phyloP scores from a whole-genome alignment of 2,329 filamentous ascomycete species.

The Fusarium sp. region DNA sequence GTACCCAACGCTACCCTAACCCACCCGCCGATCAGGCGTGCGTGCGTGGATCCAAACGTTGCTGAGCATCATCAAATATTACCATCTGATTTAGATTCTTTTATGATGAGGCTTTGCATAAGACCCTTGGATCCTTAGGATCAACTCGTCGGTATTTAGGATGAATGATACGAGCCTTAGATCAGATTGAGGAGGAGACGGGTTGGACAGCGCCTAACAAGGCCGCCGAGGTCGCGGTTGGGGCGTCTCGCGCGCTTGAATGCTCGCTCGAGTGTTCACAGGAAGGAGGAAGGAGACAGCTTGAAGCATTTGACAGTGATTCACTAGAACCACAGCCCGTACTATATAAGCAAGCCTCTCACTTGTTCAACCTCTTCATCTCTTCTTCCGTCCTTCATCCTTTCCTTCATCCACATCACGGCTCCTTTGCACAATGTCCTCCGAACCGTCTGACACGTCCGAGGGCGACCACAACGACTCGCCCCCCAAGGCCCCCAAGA shows the following conservation, averaged over 20 bases:
- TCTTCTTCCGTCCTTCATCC: neutral
- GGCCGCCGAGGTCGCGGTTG: neutral
- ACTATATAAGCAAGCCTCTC: neutral
- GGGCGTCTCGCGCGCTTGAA: neutral
- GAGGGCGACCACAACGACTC: neutral
- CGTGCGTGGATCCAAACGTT: neutral
- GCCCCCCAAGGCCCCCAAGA: neutral
- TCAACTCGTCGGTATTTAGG: neutral
- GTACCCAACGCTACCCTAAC: conserved; percentile 7
- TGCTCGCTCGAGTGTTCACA: neutral
- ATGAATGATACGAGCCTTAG: neutral
- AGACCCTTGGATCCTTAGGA: neutral
- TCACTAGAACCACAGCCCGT: neutral
- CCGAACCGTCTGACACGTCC: neutral
- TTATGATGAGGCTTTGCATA: neutral
- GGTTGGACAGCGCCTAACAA: conserved; percentile 3
- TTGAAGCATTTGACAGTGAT: neutral
- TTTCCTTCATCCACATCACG: neutral
- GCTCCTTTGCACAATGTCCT: neutral
- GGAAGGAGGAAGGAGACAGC: neutral
- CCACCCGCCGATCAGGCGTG: neutral
- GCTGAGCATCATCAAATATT: conserved; percentile 1
- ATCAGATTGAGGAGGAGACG: neutral
- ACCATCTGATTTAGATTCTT: conserved; percentile 3
- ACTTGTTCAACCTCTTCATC: neutral